Conservation (phyloP, 2,329 filamentous ascomycete genomes). For the Parasarocladium wereldwijsianum region DNA sequence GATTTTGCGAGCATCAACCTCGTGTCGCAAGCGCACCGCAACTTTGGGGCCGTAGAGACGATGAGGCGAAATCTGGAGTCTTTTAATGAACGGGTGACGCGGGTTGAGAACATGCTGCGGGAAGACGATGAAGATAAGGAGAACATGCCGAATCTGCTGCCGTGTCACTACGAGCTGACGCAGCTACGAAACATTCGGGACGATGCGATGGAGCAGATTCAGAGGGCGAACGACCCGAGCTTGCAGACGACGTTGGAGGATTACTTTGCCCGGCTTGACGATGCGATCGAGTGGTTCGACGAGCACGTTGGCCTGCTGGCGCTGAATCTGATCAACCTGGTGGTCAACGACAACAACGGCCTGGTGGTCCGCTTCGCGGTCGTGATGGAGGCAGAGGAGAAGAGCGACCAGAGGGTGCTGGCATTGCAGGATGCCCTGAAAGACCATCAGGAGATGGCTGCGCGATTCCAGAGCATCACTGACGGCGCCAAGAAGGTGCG, state of each 20-base stretch:
- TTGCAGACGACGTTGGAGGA: slow-evolving; percentile 75
- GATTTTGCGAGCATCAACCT: slow-evolving; percentile 90
- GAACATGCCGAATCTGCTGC: slow-evolving; percentile 82
- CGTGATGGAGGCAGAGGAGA: slow-evolving; percentile 90
- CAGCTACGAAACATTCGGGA: slow-evolving; percentile 87
- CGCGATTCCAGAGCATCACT: slow-evolving; percentile 87
- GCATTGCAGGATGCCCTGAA: slow-evolving; percentile 89
- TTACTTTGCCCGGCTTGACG: slow-evolving; percentile 76
- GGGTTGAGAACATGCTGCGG: slow-evolving; percentile 63
- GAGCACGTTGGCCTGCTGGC: slow-evolving; percentile 83
- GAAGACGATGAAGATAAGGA: slow-evolving; percentile 77
- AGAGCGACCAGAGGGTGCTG: slow-evolving; percentile 81
- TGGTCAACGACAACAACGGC: slow-evolving; percentile 74
- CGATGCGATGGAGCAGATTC: slow-evolving; percentile 93
- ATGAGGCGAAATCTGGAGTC: slow-evolving; percentile 86
- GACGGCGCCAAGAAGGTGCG: slow-evolving; percentile 82
- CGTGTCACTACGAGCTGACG: slow-evolving; percentile 84
- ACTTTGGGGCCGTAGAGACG: slow-evolving; percentile 84
- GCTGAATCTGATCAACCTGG: slow-evolving; percentile 75
- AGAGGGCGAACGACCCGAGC: slow-evolving; percentile 55
- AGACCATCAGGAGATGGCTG: slow-evolving; percentile 89
- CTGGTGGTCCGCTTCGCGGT: slow-evolving; percentile 84
- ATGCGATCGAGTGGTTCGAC: slow-evolving; percentile 87
- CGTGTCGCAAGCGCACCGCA: slow-evolving; percentile 86
- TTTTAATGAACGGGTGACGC: slow-evolving; percentile 64